Conservation (phyloP, 768 basidiomycete genomes). For the Boletellus sp. region DNA sequence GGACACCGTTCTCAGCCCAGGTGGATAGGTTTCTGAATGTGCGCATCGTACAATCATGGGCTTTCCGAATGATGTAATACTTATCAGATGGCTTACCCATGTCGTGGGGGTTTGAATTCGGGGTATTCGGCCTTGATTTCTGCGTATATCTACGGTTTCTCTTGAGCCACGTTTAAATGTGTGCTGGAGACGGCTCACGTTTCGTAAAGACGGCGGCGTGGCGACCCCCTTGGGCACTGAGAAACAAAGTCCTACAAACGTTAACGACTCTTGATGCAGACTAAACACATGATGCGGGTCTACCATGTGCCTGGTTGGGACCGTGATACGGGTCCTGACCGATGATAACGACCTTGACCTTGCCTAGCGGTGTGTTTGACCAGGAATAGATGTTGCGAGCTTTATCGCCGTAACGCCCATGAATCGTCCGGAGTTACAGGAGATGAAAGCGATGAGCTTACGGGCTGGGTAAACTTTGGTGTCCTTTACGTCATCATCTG, state of each 20-base stretch:
- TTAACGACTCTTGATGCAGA: slow-evolving; percentile 10
- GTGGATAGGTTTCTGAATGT: slow-evolving; percentile 63
- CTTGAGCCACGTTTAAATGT: slow-evolving; percentile 11
- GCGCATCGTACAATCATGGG: slow-evolving; percentile 1
- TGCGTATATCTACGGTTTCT: slow-evolving; percentile 65
- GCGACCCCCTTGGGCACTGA: slow-evolving; percentile 78
- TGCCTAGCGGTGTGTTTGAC: slow-evolving; percentile 83
- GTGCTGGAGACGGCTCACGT: slow-evolving; percentile 45
- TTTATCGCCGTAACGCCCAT: slow-evolving; percentile 27
- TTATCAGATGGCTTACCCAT: slow-evolving; percentile 60
- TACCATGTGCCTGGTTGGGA: slow-evolving; percentile 80
- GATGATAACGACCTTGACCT: slow-evolving; percentile 84
- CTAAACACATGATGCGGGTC: slow-evolving; percentile 17
- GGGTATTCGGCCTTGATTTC: slow-evolving; percentile 84
- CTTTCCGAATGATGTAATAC: slow-evolving; percentile 4
- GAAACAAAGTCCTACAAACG: slow-evolving; percentile 69
- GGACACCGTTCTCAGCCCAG: slow-evolving; percentile 84
- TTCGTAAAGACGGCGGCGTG: slow-evolving; percentile 78
- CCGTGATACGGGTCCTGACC: slow-evolving; percentile 89
- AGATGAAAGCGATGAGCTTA: slow-evolving; percentile 37
- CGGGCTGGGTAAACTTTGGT: slow-evolving; percentile 76
- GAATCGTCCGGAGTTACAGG: slow-evolving; percentile 2
- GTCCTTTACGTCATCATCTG: slow-evolving; percentile 41
- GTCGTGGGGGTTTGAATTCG: slow-evolving; percentile 70
- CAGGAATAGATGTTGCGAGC: slow-evolving; percentile 88